A percentile compares a stretch with the other conserved stretches of the same genome.
Conservation (phyloP, 306 rosid genomes). For the Gastrolobium bilobum region DNA sequence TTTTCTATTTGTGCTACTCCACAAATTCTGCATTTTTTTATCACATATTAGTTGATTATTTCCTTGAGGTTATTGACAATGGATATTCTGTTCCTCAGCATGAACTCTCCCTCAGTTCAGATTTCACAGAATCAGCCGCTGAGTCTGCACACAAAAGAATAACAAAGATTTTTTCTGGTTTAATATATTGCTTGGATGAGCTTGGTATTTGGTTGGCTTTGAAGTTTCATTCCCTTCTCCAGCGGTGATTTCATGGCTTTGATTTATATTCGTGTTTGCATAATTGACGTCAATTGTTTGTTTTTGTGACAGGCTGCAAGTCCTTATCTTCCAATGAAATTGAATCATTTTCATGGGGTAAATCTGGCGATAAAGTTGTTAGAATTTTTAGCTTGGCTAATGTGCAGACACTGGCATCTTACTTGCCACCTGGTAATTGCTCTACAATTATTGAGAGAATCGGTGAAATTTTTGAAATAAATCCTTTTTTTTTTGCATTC, state of each 20-base stretch:
- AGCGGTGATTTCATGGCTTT: constrained; percentile 31
- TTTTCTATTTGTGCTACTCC: neutral
- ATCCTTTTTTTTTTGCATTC: constrained; percentile 16
- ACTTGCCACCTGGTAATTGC: constrained; percentile 63
- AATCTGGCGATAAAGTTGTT: constrained; percentile 61
- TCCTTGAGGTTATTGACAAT: constrained; percentile 45
- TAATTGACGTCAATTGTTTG: constrained; percentile 34
- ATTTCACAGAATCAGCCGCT: constrained; percentile 50
- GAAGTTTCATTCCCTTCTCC: constrained; percentile 61
- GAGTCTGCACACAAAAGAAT: constrained; percentile 62
- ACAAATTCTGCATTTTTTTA: neutral
- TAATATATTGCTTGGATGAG: constrained; percentile 71
- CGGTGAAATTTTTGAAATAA: constrained; percentile 12
- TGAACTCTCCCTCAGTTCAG: constrained; percentile 51
- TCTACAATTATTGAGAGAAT: constrained; percentile 38
- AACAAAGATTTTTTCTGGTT: constrained; percentile 50
- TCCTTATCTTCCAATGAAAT: constrained; percentile 54
- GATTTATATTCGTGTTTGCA: constrained; percentile 36
- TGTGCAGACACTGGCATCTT: constrained; percentile 42
- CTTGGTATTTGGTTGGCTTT: constrained; percentile 83
- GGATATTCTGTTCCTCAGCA: constrained; percentile 63
- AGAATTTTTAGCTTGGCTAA: constrained; percentile 60
- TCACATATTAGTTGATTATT: constrained; percentile 41
- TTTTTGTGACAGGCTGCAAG: constrained; percentile 75
- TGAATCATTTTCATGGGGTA: constrained; percentile 60